phyloP scores from a whole-genome alignment of 768 basidiomycete genomes.

The Nidularia pulvinata region DNA sequence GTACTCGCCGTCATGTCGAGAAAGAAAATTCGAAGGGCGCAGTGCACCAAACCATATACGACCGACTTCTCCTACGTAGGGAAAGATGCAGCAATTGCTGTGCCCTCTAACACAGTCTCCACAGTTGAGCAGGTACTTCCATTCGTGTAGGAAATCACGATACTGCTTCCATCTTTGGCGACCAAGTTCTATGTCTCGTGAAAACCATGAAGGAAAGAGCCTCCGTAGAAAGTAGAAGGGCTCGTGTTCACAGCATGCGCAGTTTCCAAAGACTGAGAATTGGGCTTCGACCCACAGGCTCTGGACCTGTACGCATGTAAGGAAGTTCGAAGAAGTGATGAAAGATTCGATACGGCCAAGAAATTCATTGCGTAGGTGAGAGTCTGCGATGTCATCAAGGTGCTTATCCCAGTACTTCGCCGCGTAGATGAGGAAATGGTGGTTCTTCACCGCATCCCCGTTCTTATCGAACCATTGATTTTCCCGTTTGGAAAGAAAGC shows the following conservation, averaged over 20 bases:
- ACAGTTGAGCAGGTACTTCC: slow-evolving; percentile 17
- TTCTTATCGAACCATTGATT: slow-evolving; percentile 17
- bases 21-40: slow-evolving; percentile 17
- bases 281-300: slow-evolving; percentile 23
- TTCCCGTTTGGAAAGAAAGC: slow-evolving; percentile 9
- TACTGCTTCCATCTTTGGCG: slow-evolving; percentile 14
- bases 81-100: slow-evolving; percentile 2
- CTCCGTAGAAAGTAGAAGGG: slow-evolving; percentile 4
- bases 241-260: not conserved
- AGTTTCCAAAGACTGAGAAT: slow-evolving; percentile 15
- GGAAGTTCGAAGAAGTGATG: slow-evolving; percentile 22
- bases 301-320: slow-evolving; percentile 25
- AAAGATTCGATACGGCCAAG: slow-evolving; percentile 11
- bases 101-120: slow-evolving; percentile 1
- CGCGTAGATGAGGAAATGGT: slow-evolving; percentile 20
- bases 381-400: slow-evolving; percentile 12
- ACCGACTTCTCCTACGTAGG: slow-evolving; percentile 18
- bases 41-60: slow-evolving; percentile 25
- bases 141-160: slow-evolving; percentile 18
- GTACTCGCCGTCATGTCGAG: not conserved
- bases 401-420: slow-evolving; percentile 31
- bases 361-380: slow-evolving; percentile 2
- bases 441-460: slow-evolving; percentile 14
- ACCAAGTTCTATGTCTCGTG: not conserved
- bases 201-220: slow-evolving; percentile 22